Evolutionary conservation across 1,284 basidiomycete genomes (phyloP), one percentile per base, ranked within the genome.

Genomic region (Xanthoconium separans): DNA sequence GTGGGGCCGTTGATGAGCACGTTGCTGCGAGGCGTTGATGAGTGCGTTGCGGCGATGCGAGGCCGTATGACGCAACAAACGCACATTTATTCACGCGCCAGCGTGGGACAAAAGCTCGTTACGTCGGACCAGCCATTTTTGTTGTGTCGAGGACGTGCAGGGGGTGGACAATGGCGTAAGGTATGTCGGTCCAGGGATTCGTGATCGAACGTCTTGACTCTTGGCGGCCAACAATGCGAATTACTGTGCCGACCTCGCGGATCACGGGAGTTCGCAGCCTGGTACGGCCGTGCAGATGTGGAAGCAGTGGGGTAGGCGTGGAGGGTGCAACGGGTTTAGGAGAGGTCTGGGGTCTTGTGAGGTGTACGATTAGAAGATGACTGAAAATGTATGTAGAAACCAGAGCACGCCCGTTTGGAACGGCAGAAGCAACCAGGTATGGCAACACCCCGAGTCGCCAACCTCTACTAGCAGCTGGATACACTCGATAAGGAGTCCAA

Each of bases 121-220:
- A 75, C 66, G 4, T 58, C 63, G 7, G 53, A 65, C 0, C 65
- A 65, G 1, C 72, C 73, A 1, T 77, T 73, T 51, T 55, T 81
- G 80, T 79, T 63, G 73, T 49, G 72, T 80, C 57, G 57, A 66
- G 30, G 66, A 77, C 58, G 46, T 66, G 60, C 37, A 4, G 2
- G 55, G 61, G 0, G 37, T 54, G 0, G 15, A 58, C 0, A 12
- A 24, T 1, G 57, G 58, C 0, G 54, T 70, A 24, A 61, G 69
- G 66, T 70, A 4, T 8, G 56, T 46, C n/a, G n/a, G 3, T 24
- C 24, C 24, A 24, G 7, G 10, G 12, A n/a, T n/a, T 15, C n/a
- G n/a, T 0, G 4, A 12, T 34, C 33, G 33, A 16, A 6, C 24
- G 24, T 24, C 24, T 24, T 34, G 72, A 47, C 36, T 75, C 46